Base-by-base conservation (phyloP, 148 eudicot species). In the Pouteria glomerata region DNA sequence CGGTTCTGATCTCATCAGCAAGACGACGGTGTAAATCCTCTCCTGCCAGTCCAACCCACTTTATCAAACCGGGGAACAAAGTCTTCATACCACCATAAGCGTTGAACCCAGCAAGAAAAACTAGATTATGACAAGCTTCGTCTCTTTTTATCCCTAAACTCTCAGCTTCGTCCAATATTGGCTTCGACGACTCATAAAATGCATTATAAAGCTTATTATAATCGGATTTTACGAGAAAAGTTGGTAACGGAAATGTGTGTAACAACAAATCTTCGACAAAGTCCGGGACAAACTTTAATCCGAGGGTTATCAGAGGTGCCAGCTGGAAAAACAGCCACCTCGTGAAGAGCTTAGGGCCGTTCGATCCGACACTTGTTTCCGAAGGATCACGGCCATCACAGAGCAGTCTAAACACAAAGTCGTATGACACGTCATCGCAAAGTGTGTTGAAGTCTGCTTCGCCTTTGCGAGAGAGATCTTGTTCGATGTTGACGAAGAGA, bases 1-100 rank as follows among this genome's bases (percentile, higher is more conserved):
- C 89, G 0, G 89, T 73, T 24, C 96, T 74, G 57, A 92, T 81
- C 70, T 92, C 97, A 10, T 77, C 66, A 0, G 96, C 91, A 0
- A 92, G 41, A 2, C 71, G 37, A 0, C 80, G 71, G 67, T 92
- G 97, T 45, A 92, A 76, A 15, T 77, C 77, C 1, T 62, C 75
- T 15, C 97, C 96, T 4, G 87, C 91, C 0, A 85, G 78, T 1
- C 96, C 96, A 51, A 92, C 74, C 78, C 84, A 82, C 29, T 90
- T 88, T 10, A 90, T 15, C 78, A 90, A 71, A 63, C 82, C 85
- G 0, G 97, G 93, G 69, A 92, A 88, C 37, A 90, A 75, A 15
- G 86, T 71, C 63, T 85, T 92, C 88, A 92, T 88, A 14, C 97
- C 97, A 0, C 96, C 97, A 50, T 88, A 92, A 1, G 97, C 72